Conservation (phyloP, 169 alveolate genomes). For the Eimeria acervulina region DNA sequence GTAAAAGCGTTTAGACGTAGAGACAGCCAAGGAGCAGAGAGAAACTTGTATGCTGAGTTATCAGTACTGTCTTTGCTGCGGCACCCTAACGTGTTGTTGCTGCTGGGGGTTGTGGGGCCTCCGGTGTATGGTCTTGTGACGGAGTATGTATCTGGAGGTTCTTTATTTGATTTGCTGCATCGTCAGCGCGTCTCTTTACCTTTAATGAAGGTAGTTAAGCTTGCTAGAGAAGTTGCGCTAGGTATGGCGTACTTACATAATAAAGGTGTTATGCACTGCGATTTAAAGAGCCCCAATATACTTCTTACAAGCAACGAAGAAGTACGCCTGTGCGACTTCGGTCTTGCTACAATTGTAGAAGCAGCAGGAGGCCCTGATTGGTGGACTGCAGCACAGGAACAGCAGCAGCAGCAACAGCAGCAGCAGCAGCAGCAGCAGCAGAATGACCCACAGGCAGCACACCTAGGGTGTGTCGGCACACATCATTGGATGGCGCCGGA, state of each 20-base stretch:
- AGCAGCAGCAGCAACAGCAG: conserved; percentile 64
- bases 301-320: conserved; percentile 92
- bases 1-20: conserved; percentile 74
- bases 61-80: conserved; percentile 89
- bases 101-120: conserved; percentile 90
- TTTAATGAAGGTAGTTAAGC: conserved; percentile 83
- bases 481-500: conserved; percentile 96
- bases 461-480: conserved; percentile 90
- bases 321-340: conserved; percentile 96
- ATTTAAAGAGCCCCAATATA: conserved; percentile 94
- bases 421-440: conserved; percentile 56
- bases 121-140: conserved; percentile 91
- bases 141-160: conserved; percentile 89
- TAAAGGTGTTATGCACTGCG: conserved; percentile 87
- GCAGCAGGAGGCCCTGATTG: conserved; percentile 61
- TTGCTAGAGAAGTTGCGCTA: conserved; percentile 90
- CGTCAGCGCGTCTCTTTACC: conserved; percentile 73
- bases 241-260: conserved; percentile 92
- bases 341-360: conserved; percentile 89
- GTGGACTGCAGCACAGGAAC: conserved; percentile 27
- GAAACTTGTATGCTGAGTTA: conserved; percentile 89
- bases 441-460: conserved; percentile 60
- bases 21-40: conserved; percentile 69
- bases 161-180: conserved; percentile 91
- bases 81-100: conserved; percentile 91